Base-by-base conservation (phyloP, 1,284 basidiomycete genomes). In the Pisolithus thermaeus region DNA sequence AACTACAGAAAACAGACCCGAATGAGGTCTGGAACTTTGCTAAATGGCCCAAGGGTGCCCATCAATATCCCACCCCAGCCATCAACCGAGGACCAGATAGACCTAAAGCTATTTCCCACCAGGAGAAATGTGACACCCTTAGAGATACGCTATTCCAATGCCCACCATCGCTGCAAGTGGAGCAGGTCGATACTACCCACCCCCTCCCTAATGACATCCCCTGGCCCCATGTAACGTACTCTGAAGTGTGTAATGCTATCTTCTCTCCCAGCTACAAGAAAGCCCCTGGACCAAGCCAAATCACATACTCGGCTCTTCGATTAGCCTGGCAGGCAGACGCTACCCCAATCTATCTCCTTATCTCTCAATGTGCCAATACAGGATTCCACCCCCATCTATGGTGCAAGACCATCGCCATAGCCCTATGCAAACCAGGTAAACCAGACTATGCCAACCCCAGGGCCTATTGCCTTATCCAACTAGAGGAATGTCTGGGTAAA, bases 351-450 rank as follows among this genome's bases (percentile, higher is more conserved):
- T 27, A 30, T 5, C 28, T 23, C 4, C 39, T 50, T 7, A 14
- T 50, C 25, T 20, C n/a, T 1, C 28, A 9, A 2, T 50, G 49
- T 14, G 39, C 32, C 20, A 44, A 43, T 5, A 6, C 20, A 0
- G 49, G 49, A 2, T 50, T 46, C 23, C 49, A 50, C 49, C 49
- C 49, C n/a, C 14, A 9, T 25, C n/a, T 38, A 3, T 50, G 49
- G 42, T 9, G 16, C 3, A 16, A n/a, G 3, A 36, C 49, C 3
- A 25, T 46, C 7, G 49, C 49, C 3, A 41, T 50, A 1, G 42
- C 49, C 25, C 49, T 44, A 8, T 25, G 20, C 3, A 49, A 50
- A 44, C 42, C 25, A 27, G 25, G 25, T 7, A 27, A 27, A 27
- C 3, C 25, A 27, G 25, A 27, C 25, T 27, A 27, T 7, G 5